phyloP scores from a whole-genome alignment of 352 stramenopile species.

The Blastocystis hominis region DNA sequence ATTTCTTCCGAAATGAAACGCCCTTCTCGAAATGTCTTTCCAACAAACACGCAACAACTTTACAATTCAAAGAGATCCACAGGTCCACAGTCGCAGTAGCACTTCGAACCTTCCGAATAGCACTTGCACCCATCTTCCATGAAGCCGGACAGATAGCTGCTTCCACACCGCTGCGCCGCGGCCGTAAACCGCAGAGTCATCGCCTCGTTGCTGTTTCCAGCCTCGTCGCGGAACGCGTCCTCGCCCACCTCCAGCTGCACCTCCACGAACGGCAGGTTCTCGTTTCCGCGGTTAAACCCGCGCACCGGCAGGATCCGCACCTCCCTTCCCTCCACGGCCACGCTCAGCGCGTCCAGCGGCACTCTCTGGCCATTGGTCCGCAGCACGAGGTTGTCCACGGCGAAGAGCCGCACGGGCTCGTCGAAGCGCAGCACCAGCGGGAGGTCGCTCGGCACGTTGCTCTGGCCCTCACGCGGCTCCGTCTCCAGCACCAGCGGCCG shows the following conservation, averaged over 20 bases:
- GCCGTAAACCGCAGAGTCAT: not conserved
- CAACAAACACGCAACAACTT: not conserved
- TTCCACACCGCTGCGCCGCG: conserved; percentile 10
- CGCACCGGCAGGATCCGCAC: not conserved
- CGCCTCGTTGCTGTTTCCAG: conserved; percentile 32
- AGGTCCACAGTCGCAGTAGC: conserved; percentile 18
- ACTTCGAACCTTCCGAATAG: not conserved
- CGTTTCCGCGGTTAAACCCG: not conserved
- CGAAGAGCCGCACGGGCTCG: not conserved
- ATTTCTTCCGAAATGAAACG: not conserved
- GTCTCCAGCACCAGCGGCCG: not conserved
- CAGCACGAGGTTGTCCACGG: not conserved
- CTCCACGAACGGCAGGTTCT: not conserved
- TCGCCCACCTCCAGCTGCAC: not conserved
- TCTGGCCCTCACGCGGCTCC: not conserved
- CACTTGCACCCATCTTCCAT: conserved; percentile 21
- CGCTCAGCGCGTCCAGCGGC: not conserved
- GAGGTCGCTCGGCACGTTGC: conserved; percentile 1
- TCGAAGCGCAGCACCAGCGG: conserved; percentile 7
- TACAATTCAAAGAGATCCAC: conserved; percentile 27
- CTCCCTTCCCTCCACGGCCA: not conserved
- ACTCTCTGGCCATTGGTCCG: not conserved
- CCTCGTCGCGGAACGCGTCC: not conserved
- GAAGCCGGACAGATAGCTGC: not conserved
- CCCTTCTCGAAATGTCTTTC: not conserved